Evolutionary conservation across 345 rosid genomes (phyloP).

Genomic region (Salix viminalis): DNA sequence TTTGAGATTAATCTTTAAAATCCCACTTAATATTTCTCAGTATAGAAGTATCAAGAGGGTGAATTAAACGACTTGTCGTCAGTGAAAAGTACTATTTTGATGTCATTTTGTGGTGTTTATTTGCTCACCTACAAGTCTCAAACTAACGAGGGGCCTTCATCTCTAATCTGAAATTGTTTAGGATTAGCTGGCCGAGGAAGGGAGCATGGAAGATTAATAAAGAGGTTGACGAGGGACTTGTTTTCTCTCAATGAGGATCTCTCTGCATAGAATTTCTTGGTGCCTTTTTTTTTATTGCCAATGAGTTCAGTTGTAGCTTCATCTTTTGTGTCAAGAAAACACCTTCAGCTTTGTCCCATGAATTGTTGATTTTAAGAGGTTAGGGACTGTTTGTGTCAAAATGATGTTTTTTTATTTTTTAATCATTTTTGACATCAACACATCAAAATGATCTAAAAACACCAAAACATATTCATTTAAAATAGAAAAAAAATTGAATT

Average conservation of each 20-base stretch:
- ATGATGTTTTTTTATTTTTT: too few relatives aligned
- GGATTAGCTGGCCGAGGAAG: not conserved
- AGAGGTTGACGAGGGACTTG: not conserved
- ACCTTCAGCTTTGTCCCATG: not conserved
- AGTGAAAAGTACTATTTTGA: too few relatives aligned
- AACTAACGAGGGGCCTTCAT: not conserved
- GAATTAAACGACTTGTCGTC: too few relatives aligned
- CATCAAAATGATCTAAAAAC: too few relatives aligned
- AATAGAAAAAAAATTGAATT: too few relatives aligned
- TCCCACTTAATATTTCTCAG: too few relatives aligned
- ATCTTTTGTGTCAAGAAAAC: not conserved
- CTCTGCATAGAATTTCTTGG: not conserved
- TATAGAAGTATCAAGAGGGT: too few relatives aligned
- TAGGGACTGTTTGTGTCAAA: too few relatives aligned
- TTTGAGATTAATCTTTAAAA: too few relatives aligned
- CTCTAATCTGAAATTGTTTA: not conserved
- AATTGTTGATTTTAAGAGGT: not conserved
- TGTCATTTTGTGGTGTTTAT: too few relatives aligned
- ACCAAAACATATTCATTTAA: too few relatives aligned
- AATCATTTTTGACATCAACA: too few relatives aligned
- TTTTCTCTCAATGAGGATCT: not conserved
- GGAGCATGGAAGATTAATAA: not conserved
- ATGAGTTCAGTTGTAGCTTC: not conserved
- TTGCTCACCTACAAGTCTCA: not conserved
- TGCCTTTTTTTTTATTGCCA: not conserved